Evolutionary conservation across 1,139 yeast species (phyloP), one percentile per base, ranked within the genome.

Genomic region (Geotrichum fermentans): DNA sequence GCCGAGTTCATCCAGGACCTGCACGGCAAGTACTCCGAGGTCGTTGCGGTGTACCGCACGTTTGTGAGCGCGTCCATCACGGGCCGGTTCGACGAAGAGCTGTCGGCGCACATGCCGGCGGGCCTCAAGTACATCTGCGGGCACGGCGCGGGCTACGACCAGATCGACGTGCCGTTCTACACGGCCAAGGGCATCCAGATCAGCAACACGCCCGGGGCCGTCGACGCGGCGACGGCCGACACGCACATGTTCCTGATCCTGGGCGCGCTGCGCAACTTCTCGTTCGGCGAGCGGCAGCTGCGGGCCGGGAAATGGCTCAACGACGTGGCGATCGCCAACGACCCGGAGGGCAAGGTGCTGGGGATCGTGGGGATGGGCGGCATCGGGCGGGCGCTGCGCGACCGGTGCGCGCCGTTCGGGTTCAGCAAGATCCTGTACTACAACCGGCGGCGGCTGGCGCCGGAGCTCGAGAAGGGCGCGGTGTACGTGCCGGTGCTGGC

Each of bases 81-180:
- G 7, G 97, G 97, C 1, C 66, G 82, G 50, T 79, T 89, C 60
- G 96, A 89, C 63, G 78, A 74, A 46, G 95, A 87, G 58, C 66
- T 90, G 56, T 75, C 83, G 18, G 60, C 66, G 11, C 68, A 70
- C 30, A 70, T 92, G 50, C 95, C 96, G 2, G 55, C 72, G 1
- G 63, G 80, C 0, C 74, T 90, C 26, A 78, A 79, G 59, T 75
- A 80, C 13, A 73, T 92, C 18, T 74, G 85, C 58, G 95, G 88
- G 67, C 75, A 79, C 58, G 97, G 97, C 50, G 98, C 98, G 0
- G 97, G 98, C 4, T 92, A 92, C 65, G 97, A 92, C 63, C 53
- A 60, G 37, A 69, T 80, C 46, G 80, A 79, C 54, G 73, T 76
- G 18, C 70, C 68, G 20, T 73, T 78, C 16, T 73, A 77, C 57